Conservation (phyloP, 106 monocot genomes). For the Iris macrosiphon region DNA sequence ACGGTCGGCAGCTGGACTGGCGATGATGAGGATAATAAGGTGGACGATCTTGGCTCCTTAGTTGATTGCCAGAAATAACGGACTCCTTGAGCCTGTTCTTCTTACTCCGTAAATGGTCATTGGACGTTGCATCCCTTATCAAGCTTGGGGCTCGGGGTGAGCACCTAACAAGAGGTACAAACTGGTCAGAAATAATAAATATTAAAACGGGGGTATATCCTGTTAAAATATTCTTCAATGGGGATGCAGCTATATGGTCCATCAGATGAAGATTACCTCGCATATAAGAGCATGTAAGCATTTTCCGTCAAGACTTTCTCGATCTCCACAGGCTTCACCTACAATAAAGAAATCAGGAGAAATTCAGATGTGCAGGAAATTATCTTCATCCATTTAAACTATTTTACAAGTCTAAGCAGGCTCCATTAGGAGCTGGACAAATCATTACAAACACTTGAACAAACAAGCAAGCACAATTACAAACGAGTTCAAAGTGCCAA, state of each 20-base stretch:
- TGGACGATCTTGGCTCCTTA: not conserved
- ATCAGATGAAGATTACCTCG: conserved; percentile 28
- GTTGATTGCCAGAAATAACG: not conserved
- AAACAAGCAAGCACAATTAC: too few relatives aligned
- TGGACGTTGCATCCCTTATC: conserved; percentile 12
- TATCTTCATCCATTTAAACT: too few relatives aligned
- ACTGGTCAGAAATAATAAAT: not conserved
- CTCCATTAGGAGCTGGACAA: too few relatives aligned
- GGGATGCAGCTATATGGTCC: not conserved
- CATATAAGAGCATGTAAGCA: conserved; percentile 69
- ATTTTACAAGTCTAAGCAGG: too few relatives aligned
- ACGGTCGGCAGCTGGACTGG: not conserved
- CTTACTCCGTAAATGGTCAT: conserved; percentile 6
- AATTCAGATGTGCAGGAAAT: too few relatives aligned
- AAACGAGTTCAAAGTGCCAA: too few relatives aligned
- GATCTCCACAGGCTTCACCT: conserved; percentile 62
- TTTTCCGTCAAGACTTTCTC: conserved; percentile 45
- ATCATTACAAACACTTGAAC: too few relatives aligned
- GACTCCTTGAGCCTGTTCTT: conserved; percentile 2
- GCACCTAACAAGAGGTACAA: conserved; percentile 16
- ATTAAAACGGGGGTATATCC: not conserved
- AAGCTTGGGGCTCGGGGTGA: conserved; percentile 43
- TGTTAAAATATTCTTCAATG: not conserved
- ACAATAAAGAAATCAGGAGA: not conserved
- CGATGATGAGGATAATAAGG: not conserved